Conservation (phyloP, 306 rosid genomes). For the Astragalus membranaceus region DNA sequence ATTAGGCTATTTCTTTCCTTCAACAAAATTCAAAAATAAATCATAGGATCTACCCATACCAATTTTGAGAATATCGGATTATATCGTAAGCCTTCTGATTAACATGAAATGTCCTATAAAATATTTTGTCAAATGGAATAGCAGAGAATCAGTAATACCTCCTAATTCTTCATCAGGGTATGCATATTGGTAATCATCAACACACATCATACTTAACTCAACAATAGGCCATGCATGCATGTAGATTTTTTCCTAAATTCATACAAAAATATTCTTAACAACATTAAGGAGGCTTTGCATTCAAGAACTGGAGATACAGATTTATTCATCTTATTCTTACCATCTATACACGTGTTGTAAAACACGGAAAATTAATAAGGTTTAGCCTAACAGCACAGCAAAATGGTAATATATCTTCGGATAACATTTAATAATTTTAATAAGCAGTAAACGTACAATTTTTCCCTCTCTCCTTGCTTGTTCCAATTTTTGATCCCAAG, state of each 20-base stretch:
- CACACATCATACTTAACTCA: neutral
- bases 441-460: slow-evolving; percentile 46
- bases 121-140: neutral
- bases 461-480: slow-evolving; percentile 74
- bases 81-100: neutral
- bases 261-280: neutral
- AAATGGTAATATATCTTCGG: neutral
- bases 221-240: neutral
- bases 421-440: neutral
- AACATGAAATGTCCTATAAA: neutral
- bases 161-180: slow-evolving; percentile 10
- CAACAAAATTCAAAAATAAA: neutral
- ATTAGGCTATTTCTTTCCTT: neutral
- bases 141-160: slow-evolving; percentile 7
- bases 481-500: slow-evolving; percentile 77
- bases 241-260: neutral
- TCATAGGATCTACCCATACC: neutral
- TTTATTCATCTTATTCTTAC: neutral
- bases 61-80: neutral
- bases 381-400: slow-evolving; percentile 12
- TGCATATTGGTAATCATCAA: neutral
- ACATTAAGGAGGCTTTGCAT: neutral
- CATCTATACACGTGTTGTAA: neutral
- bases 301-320: too few relatives aligned
- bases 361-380: neutral